Percentiles rank a stretch among this genome's conserved stretches.
phyloP scores from a whole-genome alignment of 208 protist genomes.

The Leishmania tarentolae region DNA sequence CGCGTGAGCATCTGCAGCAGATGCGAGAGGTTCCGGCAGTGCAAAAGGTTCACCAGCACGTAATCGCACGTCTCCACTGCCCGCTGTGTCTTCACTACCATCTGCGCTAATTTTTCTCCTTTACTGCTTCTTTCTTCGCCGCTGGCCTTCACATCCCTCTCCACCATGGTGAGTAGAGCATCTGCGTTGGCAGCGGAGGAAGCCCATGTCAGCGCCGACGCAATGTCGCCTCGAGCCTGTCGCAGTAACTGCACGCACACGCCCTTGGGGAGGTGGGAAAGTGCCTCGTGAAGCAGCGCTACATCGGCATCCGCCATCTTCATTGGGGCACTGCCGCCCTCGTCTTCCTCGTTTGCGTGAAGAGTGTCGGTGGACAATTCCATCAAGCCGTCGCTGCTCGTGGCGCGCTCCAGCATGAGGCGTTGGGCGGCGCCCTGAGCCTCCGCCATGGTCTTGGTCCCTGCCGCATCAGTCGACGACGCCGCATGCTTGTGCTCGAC shows the following conservation, averaged over 20 bases:
- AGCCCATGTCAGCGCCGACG: slow-evolving; percentile 21
- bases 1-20: slow-evolving; percentile 60
- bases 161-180: slow-evolving; percentile 17
- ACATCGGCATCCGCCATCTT: slow-evolving; percentile 30
- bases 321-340: background rate
- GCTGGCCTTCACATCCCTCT: slow-evolving; percentile 11
- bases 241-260: slow-evolving; percentile 35
- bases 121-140: slow-evolving; percentile 2
- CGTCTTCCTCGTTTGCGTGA: slow-evolving; percentile 17
- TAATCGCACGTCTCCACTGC: slow-evolving; percentile 27
- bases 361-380: background rate
- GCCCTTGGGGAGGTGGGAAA: slow-evolving; percentile 28
- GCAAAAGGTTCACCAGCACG: slow-evolving; percentile 53
- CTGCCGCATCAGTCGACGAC: background rate
- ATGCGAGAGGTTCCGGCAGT: slow-evolving; percentile 33
- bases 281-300: slow-evolving; percentile 40
- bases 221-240: slow-evolving; percentile 28
- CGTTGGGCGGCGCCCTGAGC: slow-evolving; percentile 16
- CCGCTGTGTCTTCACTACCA: slow-evolving; percentile 14
- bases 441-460: slow-evolving; percentile 5
- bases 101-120: background rate
- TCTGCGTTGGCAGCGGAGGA: slow-evolving; percentile 13
- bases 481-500: background rate
- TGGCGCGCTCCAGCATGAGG: slow-evolving; percentile 33
- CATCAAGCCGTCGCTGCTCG: slow-evolving; percentile 15